These are phyloP conservation scores for Vachellia collinsii DNA, from an alignment of 306 rosid species.

Conservation along the genomic window DNA sequence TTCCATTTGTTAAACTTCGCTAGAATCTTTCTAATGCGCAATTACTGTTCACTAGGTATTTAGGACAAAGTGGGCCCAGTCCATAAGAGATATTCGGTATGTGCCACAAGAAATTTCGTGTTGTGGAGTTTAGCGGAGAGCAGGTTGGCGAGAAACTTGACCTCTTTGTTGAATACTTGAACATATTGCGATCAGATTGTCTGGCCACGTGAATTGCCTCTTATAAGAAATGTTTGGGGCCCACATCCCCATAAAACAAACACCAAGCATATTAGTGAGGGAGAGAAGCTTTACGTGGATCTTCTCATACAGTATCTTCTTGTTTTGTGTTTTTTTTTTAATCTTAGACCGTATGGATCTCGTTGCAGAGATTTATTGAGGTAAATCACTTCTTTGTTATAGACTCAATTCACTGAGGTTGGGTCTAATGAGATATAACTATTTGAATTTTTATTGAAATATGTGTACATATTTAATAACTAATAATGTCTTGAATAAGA, in stretches of 20 bases:
- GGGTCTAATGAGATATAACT: no score
- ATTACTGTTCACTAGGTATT: no score
- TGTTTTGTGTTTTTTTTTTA: background rate
- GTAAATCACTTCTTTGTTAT: background rate
- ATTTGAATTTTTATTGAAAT: no score
- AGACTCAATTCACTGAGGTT: no score
- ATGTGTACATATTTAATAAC: no score
- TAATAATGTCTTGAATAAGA: no score
- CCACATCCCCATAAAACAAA: constrained; percentile 18
- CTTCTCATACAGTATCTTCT: background rate
- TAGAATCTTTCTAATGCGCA: no score
- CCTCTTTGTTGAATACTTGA: background rate
- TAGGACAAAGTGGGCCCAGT: background rate
- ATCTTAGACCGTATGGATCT: background rate
- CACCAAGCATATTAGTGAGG: background rate
- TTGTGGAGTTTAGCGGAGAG: background rate
- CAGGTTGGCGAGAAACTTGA: background rate
- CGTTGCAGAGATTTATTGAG: no score
- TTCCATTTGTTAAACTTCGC: no score
- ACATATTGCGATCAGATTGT: background rate
- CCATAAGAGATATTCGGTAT: background rate
- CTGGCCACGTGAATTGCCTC: background rate
- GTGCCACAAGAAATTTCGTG: background rate
- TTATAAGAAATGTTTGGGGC: background rate
- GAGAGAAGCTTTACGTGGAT: constrained; percentile 36